phyloP scores from a whole-genome alignment of 2,329 filamentous ascomycete genomes.

The Pseudocercospora macadamiae region DNA sequence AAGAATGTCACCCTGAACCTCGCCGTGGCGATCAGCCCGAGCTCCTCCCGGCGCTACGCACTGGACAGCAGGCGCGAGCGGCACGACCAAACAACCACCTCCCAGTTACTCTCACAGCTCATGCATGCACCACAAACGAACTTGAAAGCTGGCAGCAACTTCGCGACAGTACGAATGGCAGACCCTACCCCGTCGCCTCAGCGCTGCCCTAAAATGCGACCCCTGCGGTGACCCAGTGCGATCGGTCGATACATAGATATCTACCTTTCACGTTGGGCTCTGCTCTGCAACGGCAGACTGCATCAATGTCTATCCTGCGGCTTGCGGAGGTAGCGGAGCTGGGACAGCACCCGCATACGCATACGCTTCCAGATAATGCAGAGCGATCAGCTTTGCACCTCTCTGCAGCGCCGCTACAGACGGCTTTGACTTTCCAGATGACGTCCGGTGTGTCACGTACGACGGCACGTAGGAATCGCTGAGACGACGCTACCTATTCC shows the following conservation, averaged over 20 bases:
- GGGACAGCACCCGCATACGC: neutral
- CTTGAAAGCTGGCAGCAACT: neutral
- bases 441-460: neutral
- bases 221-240: neutral
- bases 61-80: neutral
- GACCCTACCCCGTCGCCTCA: neutral
- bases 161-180: neutral
- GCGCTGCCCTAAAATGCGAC: neutral
- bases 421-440: neutral
- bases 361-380: neutral
- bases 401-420: neutral
- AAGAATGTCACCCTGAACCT: neutral
- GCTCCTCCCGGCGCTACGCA: conserved; percentile 1
- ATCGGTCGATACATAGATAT: neutral
- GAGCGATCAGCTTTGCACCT: neutral
- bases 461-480: neutral
- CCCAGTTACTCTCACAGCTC: neutral
- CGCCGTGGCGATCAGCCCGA: conserved; percentile 3
- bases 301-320: neutral
- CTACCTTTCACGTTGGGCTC: too few relatives aligned
- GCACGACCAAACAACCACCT: neutral
- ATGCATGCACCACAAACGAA: neutral
- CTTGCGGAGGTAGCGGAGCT: neutral
- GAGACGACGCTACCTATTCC: neutral
- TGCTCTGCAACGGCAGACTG: neutral